phyloP scores from a whole-genome alignment of 768 basidiomycete species.

The Tricholoma hemisulphureum region DNA sequence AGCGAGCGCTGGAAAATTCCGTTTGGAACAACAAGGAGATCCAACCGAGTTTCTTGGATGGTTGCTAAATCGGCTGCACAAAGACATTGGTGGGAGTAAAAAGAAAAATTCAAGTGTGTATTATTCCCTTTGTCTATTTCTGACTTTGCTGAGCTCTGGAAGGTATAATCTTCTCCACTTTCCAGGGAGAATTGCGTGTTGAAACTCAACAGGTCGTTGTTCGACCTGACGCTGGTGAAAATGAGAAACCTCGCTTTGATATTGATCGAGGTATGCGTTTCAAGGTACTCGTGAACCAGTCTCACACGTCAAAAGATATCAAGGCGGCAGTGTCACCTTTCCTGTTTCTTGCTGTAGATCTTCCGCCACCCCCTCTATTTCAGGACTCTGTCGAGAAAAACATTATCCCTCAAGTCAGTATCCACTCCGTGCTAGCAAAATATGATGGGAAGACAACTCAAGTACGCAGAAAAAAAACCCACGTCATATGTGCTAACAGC shows the following conservation, averaged over 20 bases:
- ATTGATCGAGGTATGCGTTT: slow-evolving; percentile 78
- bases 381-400: slow-evolving; percentile 97
- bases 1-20: slow-evolving; percentile 86
- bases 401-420: slow-evolving; percentile 96
- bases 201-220: slow-evolving; percentile 93
- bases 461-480: slow-evolving; percentile 39
- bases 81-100: slow-evolving; percentile 92
- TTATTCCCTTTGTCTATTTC: slow-evolving; percentile 7
- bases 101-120: slow-evolving; percentile 84
- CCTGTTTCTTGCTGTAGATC: slow-evolving; percentile 92
- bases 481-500: background rate
- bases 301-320: slow-evolving; percentile 57
- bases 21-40: slow-evolving; percentile 92
- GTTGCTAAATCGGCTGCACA: slow-evolving; percentile 91
- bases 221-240: slow-evolving; percentile 70
- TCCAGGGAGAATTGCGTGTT: slow-evolving; percentile 90
- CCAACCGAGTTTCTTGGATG: slow-evolving; percentile 95
- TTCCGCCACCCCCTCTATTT: slow-evolving; percentile 96
- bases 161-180: slow-evolving; percentile 91
- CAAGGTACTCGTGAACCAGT: background rate
- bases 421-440: slow-evolving; percentile 86
- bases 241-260: slow-evolving; percentile 87
- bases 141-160: slow-evolving; percentile 16
- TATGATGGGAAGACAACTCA: slow-evolving; percentile 92
- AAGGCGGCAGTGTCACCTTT: slow-evolving; percentile 86